A percentile compares a stretch with the other conserved stretches of the same genome.
Evolutionary conservation across 2,329 filamentous ascomycete genomes (phyloP).

Genomic region (Hypoxylon sp.): DNA sequence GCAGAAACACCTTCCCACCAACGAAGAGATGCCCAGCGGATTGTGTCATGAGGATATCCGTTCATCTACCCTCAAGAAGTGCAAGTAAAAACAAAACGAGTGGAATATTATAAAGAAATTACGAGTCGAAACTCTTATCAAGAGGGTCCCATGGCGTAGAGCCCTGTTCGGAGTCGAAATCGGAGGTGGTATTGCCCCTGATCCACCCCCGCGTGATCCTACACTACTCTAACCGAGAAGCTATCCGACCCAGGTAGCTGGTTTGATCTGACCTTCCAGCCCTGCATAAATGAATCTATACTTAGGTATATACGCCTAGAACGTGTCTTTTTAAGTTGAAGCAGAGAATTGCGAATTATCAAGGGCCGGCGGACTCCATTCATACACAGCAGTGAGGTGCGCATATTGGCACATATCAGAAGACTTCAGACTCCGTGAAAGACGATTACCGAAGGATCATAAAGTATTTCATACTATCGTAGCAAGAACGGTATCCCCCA

Average conservation of each 20-base stretch:
- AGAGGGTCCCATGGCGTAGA: background rate
- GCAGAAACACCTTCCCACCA: slow-evolving; percentile 39
- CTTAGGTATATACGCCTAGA: slow-evolving; percentile 5
- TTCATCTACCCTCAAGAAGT: background rate
- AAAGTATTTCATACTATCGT: background rate
- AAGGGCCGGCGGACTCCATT: no score
- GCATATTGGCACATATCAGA: background rate
- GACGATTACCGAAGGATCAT: background rate
- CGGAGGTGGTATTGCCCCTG: slow-evolving; percentile 15
- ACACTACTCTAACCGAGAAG: slow-evolving; percentile 11
- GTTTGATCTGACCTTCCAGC: background rate
- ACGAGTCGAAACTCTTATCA: background rate
- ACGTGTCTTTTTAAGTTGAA: no score
- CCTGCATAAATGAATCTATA: slow-evolving; percentile 9
- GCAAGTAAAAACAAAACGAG: background rate
- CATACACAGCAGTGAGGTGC: no score
- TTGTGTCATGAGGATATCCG: slow-evolving; percentile 16
- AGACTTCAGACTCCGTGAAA: background rate
- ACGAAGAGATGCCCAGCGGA: slow-evolving; percentile 33
- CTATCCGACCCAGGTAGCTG: slow-evolving; percentile 14
- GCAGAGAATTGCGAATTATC: no score
- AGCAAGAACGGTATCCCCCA: no score
- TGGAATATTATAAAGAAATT: background rate
- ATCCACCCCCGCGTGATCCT: slow-evolving; percentile 30
- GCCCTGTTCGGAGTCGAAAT: slow-evolving; percentile 13